phyloP scores from a whole-genome alignment of 2,329 filamentous ascomycete genomes.

The Fusarium tjaetaba region DNA sequence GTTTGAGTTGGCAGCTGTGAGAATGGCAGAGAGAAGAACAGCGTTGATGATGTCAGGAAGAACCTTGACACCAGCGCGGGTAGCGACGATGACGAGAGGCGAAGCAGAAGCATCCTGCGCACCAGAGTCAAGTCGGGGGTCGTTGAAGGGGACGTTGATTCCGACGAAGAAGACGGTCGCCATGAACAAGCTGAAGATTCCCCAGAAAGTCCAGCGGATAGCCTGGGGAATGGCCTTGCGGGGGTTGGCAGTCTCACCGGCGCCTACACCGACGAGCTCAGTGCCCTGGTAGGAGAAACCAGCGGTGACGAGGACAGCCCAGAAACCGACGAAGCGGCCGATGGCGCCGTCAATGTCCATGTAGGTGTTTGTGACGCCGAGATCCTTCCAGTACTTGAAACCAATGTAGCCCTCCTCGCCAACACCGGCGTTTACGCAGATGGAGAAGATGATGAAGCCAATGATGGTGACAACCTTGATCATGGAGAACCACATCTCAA shows the following conservation, averaged over 20 bases:
- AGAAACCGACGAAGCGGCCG: conserved; percentile 75
- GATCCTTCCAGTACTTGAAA: conserved; percentile 75
- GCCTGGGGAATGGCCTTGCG: conserved; percentile 76
- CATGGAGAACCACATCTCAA: conserved; percentile 81
- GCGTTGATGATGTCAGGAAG: conserved; percentile 80
- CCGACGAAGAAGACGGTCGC: conserved; percentile 75
- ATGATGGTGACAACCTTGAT: conserved; percentile 81
- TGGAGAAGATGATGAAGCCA: conserved; percentile 80
- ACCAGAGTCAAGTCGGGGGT: conserved; percentile 61
- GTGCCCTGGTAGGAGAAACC: conserved; percentile 78
- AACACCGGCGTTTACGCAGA: conserved; percentile 78
- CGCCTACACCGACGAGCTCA: conserved; percentile 81
- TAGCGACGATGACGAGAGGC: conserved; percentile 70
- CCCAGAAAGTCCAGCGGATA: conserved; percentile 79
- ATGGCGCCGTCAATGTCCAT: conserved; percentile 60
- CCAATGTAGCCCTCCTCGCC: conserved; percentile 77
- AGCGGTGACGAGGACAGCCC: conserved; percentile 73
- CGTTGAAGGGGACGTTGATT: conserved; percentile 73
- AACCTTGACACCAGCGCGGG: conserved; percentile 69
- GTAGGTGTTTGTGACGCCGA: conserved; percentile 74
- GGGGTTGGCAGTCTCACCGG: conserved; percentile 79
- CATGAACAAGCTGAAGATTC: conserved; percentile 76
- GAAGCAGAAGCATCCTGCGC: conserved; percentile 70
- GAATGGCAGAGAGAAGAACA: conserved; percentile 79
- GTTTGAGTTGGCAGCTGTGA: conserved; percentile 82